A percentile compares a stretch with the other conserved stretches of the same genome.
Conservation (phyloP, 495 filamentous ascomycete genomes). For the Daldinia loculata region DNA sequence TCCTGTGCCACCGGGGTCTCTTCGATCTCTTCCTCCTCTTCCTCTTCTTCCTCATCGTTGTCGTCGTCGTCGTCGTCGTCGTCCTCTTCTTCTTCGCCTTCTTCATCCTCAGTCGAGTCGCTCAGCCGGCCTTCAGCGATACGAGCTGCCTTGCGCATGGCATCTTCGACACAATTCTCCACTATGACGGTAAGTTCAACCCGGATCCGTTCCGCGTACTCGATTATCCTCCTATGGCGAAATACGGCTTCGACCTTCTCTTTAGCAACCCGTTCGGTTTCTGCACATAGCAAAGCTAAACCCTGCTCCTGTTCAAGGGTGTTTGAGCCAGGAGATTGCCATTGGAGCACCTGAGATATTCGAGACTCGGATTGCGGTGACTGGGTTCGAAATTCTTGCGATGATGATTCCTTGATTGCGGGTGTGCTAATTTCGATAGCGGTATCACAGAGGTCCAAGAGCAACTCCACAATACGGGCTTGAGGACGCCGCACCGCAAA, state of each 20-base stretch:
- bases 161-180: conserved; percentile 92
- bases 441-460: conserved; percentile 95
- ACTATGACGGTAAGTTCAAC: conserved; percentile 90
- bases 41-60: conserved; percentile 1
- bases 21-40: conserved; percentile 41
- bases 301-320: conserved; percentile 96
- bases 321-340: conserved; percentile 90
- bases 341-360: conserved; percentile 90
- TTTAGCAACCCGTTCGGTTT: conserved; percentile 82
- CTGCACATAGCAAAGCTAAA: conserved; percentile 82
- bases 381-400: conserved; percentile 82
- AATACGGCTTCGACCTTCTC: conserved; percentile 92
- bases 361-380: conserved; percentile 95
- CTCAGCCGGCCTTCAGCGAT: conserved; percentile 87
- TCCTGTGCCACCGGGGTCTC: conserved; percentile 50
- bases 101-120: conserved; percentile 71
- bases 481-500: conserved; percentile 91
- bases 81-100: conserved; percentile 51
- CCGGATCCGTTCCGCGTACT: conserved; percentile 95
- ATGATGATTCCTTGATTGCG: conserved; percentile 81
- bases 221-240: conserved; percentile 89
- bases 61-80: neutral
- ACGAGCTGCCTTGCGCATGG: conserved; percentile 86
- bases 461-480: conserved; percentile 89
- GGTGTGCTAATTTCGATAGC: conserved; percentile 94